Conservation (phyloP, 108 stramenopile species). For the Skeletonema menzelii region DNA sequence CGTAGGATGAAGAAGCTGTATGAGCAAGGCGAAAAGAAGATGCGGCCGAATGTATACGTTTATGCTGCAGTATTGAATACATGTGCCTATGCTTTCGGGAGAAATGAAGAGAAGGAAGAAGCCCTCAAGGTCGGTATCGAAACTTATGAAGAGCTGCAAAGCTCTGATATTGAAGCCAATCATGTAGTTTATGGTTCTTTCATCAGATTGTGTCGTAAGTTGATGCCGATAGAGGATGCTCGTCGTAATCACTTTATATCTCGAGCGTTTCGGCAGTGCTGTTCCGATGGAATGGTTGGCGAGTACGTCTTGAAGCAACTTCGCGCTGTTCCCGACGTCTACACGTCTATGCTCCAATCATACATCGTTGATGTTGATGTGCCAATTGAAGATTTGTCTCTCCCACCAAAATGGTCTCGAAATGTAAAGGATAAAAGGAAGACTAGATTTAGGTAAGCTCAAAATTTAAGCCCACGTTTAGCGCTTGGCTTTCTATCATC, state of each 20-base stretch:
- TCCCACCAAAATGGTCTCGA: slow-evolving; percentile 17
- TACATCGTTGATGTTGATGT: slow-evolving; percentile 24
- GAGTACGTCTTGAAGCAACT: slow-evolving; percentile 42
- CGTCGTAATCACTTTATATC: slow-evolving; percentile 23
- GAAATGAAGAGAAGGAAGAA: slow-evolving; percentile 32
- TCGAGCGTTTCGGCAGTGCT: slow-evolving; percentile 43
- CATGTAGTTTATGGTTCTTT: slow-evolving; percentile 51
- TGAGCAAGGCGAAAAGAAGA: slow-evolving; percentile 27
- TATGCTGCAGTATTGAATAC: slow-evolving; percentile 44
- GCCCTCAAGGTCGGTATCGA: slow-evolving; percentile 43
- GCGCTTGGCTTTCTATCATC: slow-evolving; percentile 5
- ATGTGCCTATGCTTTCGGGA: slow-evolving; percentile 43
- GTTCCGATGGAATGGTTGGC: slow-evolving; percentile 40
- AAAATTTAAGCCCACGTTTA: not conserved
- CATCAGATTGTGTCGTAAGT: slow-evolving; percentile 32
- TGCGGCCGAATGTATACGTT: slow-evolving; percentile 37
- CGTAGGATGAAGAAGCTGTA: slow-evolving; percentile 36
- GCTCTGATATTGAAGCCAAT: slow-evolving; percentile 21
- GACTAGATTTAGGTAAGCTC: not conserved
- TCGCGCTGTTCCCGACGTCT: slow-evolving; percentile 24
- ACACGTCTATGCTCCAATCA: slow-evolving; percentile 15
- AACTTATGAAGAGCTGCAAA: slow-evolving; percentile 38
- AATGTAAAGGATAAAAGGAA: slow-evolving; percentile 13
- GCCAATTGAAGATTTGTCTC: slow-evolving; percentile 4
- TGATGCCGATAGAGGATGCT: slow-evolving; percentile 37